Base-by-base conservation (phyloP, 202 grass and related monocot species). In the Schoenoplectus triqueter region DNA sequence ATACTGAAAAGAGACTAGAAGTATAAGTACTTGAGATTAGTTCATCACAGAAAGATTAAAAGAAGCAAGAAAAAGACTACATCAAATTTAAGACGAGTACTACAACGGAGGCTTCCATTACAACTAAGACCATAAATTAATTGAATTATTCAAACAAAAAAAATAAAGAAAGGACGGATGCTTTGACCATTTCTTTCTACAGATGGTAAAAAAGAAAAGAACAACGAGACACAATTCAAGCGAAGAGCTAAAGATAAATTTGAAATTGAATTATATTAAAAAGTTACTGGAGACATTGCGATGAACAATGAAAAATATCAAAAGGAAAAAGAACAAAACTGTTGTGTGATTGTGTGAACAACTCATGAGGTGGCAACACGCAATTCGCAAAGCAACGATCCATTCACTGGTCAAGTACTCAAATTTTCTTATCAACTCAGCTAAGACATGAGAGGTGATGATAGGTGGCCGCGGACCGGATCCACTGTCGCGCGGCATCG, bases 361-460 rank as follows among this genome's bases (percentile, higher is more conserved):
- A 51, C 13, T 51, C 5, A 19, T 46, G 18, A 67, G 45, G 18
- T 31, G 62, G 80, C 20, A 65, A 83, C 81, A 69, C 81, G 66
- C 50, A 31, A 31, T n/a, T n/a, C 31, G 31, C 31, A 45, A 70
- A 55, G 61, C 45, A n/a, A 70, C 39, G 31, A 69, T 70, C 31
- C 52, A 69, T 42, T 83, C 10, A 1, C 3, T 48, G 81, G 81
- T 83, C 81, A 57, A 59, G 0, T 31, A 31, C 31, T 31, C 31
- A 31, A 31, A 31, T 83, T 83, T 83, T 57, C 65, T 83, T 83
- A 83, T 83, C 81, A 69, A 69, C 65, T 68, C 15, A 5, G 20
- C 44, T 42, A 14, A 78, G 44, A 9, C 0, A 15, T 72, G 18
- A 72, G 45, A 70, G 67, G 10, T 13, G 50, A 54, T 14, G 49